phyloP scores from a whole-genome alignment of 108 stramenopile genomes.

The Discostella stelligeroides region DNA sequence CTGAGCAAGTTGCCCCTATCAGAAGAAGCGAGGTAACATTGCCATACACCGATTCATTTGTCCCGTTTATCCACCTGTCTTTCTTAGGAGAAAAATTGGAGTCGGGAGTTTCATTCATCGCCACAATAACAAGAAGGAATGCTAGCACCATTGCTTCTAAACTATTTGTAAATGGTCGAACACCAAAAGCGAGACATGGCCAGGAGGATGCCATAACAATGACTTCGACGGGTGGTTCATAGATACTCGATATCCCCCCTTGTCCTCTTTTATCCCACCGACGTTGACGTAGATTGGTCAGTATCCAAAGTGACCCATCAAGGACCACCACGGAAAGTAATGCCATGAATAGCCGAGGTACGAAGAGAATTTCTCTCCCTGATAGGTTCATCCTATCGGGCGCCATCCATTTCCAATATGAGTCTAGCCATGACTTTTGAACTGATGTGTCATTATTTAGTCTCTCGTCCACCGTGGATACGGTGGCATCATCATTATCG shows the following conservation, averaged over 20 bases:
- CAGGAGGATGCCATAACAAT: constrained; percentile 70
- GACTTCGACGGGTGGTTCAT: constrained; percentile 50
- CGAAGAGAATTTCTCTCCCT: constrained; percentile 63
- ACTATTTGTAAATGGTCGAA: constrained; percentile 81
- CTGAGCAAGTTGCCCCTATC: constrained; percentile 59
- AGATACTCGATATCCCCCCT: neutral
- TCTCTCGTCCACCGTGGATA: no score
- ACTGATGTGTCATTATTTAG: neutral
- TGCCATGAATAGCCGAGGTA: constrained; percentile 72
- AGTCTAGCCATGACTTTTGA: constrained; percentile 1
- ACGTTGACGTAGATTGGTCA: constrained; percentile 19
- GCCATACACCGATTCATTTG: neutral
- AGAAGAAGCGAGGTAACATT: constrained; percentile 14
- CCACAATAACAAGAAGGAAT: constrained; percentile 49
- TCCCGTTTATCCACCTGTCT: neutral
- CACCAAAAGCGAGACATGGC: constrained; percentile 62
- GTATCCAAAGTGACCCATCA: constrained; percentile 60
- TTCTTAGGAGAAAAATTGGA: constrained; percentile 11
- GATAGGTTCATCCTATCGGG: constrained; percentile 27
- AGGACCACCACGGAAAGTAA: constrained; percentile 60
- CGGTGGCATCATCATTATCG: no score
- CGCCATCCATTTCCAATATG: neutral
- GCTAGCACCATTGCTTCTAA: constrained; percentile 73
- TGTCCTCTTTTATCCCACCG: neutral
- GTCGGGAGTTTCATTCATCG: neutral